Base-by-base conservation (phyloP, 179 eudicot genomes). In the Beta lomatogona region DNA sequence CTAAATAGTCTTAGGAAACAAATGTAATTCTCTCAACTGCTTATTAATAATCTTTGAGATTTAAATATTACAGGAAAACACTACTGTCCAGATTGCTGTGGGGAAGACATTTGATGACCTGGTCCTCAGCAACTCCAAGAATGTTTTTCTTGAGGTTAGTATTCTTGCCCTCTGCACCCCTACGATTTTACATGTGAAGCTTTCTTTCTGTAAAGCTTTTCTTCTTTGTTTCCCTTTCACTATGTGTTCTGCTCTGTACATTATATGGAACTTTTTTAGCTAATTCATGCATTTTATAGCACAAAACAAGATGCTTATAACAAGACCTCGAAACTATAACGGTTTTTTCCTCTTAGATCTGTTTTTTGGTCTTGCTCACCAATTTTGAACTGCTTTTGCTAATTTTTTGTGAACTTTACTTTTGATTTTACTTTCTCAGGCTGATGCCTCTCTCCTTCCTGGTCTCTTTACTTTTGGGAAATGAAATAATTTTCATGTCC, bases 81-180 rank as follows among this genome's bases (percentile, higher is more conserved):
- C 86, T 13, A 90, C 72, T 79, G 86, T 96, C 78, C 85, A 85
- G 81, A 81, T 85, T 79, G 88, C 89, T n/a, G 99, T 96, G 83
- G 98, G 99, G 80, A 96, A 91, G 93, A 89, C 94, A 66, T 96
- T 94, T 85, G 92, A 89, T 77, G 91, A 91, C 25, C 61, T 91
- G 87, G 88, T 96, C 75, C 86, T 96, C 72, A 81, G 86, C 83
- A 92, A 89, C 85, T 80, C 93, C 1, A 85, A 88, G 84, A 94
- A 93, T 86, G 79, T 91, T 76, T 68, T 96, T 80, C 88, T 96
- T 21, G 99, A 96, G 99, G 99, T 96, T 81, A 55, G 81, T 67
- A 53, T 14, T 80, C 60, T 36, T 58, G 36, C 63, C 71, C 11
- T 45, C 13, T 15, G 71, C 5, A 19, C 63, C 50, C 73, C 18